These are phyloP conservation scores for Yarrowia sp. DNA, from an alignment of 805 yeast species.

Conservation along the genomic window DNA sequence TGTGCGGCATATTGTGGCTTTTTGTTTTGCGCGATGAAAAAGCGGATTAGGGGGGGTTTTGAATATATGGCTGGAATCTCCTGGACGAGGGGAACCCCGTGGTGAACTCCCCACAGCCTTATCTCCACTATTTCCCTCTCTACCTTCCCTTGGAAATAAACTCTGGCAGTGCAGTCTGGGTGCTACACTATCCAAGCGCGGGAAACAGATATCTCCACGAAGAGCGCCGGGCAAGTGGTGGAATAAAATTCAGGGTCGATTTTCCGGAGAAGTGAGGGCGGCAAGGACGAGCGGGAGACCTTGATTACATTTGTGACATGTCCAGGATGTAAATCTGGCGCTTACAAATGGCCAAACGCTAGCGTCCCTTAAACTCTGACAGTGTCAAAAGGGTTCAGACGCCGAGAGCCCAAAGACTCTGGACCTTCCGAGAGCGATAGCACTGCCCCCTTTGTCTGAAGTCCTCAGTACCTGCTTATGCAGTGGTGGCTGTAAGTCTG, in stretches of 20 bases:
- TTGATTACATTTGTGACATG: not conserved
- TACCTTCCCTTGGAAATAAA: not conserved
- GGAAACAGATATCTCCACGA: too few species aligned
- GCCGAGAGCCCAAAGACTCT: conserved; percentile 1
- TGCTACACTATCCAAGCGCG: conserved; percentile 7
- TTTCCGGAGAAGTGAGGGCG: too few species aligned
- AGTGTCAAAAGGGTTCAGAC: conserved; percentile 8
- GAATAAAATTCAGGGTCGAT: not conserved
- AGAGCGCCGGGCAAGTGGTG: not conserved
- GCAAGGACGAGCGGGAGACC: too few species aligned
- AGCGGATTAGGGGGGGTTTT: not conserved
- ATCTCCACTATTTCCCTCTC: not conserved
- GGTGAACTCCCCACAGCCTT: not conserved
- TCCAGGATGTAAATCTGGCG: not conserved
- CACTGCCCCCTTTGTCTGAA: conserved; percentile 7
- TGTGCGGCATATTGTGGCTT: conserved; percentile 9
- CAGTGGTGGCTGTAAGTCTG: not conserved
- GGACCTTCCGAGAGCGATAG: not conserved
- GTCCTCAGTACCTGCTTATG: conserved; percentile 7
- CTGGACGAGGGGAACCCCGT: not conserved
- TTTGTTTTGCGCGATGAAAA: not conserved
- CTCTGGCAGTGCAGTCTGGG: conserved; percentile 19
- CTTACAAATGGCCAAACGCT: conserved; percentile 5
- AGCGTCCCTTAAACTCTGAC: not conserved
- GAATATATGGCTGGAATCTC: not conserved